Evolutionary conservation across 2,329 filamentous ascomycete species (phyloP).

Genomic region (Thermomyces lanuginosus): DNA sequence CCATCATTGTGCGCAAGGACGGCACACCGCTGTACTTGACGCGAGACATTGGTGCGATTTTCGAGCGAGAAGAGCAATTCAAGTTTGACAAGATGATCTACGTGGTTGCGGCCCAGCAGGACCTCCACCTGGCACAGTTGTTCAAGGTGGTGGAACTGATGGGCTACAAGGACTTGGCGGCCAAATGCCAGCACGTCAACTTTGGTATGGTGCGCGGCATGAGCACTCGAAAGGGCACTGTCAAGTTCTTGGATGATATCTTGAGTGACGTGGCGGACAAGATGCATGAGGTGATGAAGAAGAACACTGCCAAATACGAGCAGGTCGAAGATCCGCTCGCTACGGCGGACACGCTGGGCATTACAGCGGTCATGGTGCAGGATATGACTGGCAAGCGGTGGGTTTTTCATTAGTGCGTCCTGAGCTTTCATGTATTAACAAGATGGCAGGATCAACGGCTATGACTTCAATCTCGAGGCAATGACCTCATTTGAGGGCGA

Average conservation of each 20-base stretch:
- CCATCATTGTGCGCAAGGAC: conserved; percentile 49
- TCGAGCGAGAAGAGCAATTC: conserved; percentile 46
- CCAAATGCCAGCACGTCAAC: conserved; percentile 46
- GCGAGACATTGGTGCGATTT: conserved; percentile 50
- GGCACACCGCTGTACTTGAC: conserved; percentile 54
- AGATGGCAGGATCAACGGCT: conserved; percentile 40
- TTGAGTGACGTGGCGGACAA: conserved; percentile 68
- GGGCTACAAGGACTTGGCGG: conserved; percentile 43
- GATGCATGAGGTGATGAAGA: conserved; percentile 96
- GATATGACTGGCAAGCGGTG: conserved; percentile 92
- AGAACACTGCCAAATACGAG: conserved; percentile 76
- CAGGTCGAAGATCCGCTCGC: conserved; percentile 71
- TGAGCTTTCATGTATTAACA: conserved; percentile 31
- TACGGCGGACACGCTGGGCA: conserved; percentile 76
- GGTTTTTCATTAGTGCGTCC: conserved; percentile 14
- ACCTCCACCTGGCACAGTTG: conserved; percentile 47
- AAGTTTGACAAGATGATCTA: conserved; percentile 54
- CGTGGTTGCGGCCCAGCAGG: conserved; percentile 48
- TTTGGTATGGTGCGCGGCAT: conserved; percentile 53
- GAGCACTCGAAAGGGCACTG: conserved; percentile 51
- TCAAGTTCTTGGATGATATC: conserved; percentile 60
- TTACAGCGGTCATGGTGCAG: conserved; percentile 92
- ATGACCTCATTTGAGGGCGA: conserved; percentile 53
- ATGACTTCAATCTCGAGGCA: conserved; percentile 48
- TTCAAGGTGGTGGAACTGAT: conserved; percentile 50